Percentiles rank a stretch among this genome's conserved stretches.
These are phyloP conservation scores for Zasmidium cellare DNA, from an alignment of 2,329 filamentous ascomycete species.

Conservation along the genomic window DNA sequence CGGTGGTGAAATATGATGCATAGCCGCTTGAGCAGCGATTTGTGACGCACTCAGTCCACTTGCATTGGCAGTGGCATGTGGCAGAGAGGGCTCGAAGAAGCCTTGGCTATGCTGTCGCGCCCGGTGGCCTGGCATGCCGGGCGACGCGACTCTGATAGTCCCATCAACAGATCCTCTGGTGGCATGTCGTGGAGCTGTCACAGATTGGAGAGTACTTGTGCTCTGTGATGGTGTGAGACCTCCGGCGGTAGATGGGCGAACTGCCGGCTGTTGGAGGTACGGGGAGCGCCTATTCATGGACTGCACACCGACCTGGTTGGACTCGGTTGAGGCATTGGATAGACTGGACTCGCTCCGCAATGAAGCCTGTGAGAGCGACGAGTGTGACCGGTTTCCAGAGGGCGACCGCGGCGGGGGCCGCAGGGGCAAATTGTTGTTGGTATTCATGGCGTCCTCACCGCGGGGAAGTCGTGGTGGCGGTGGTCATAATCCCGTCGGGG, in stretches of 20 bases:
- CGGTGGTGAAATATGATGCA: constrained; percentile 51
- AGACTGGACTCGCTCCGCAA: constrained; percentile 36
- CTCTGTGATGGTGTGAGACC: constrained; percentile 33
- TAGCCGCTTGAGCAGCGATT: constrained; percentile 76
- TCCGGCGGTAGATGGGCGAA: constrained; percentile 35
- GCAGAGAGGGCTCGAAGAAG: constrained; percentile 72
- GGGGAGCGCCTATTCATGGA: constrained; percentile 39
- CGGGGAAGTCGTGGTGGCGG: neutral
- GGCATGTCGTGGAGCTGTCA: constrained; percentile 33
- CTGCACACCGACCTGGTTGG: constrained; percentile 35
- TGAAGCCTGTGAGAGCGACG: constrained; percentile 33
- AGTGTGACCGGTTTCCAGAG: constrained; percentile 33
- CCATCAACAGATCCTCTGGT: constrained; percentile 37
- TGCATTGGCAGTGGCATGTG: constrained; percentile 39
- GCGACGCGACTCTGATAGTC: constrained; percentile 28
- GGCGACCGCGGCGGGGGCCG: constrained; percentile 34
- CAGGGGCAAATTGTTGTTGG: constrained; percentile 18
- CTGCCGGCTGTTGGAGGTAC: constrained; percentile 32
- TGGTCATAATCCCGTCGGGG: neutral
- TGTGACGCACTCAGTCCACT: constrained; percentile 64
- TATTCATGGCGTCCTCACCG: neutral
- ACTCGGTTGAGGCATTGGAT: constrained; percentile 41
- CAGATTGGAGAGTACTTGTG: constrained; percentile 30
- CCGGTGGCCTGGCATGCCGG: constrained; percentile 45
- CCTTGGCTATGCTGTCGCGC: constrained; percentile 72